Conservation (phyloP, 805 yeast species). For the Yarrowia keelungensis region DNA sequence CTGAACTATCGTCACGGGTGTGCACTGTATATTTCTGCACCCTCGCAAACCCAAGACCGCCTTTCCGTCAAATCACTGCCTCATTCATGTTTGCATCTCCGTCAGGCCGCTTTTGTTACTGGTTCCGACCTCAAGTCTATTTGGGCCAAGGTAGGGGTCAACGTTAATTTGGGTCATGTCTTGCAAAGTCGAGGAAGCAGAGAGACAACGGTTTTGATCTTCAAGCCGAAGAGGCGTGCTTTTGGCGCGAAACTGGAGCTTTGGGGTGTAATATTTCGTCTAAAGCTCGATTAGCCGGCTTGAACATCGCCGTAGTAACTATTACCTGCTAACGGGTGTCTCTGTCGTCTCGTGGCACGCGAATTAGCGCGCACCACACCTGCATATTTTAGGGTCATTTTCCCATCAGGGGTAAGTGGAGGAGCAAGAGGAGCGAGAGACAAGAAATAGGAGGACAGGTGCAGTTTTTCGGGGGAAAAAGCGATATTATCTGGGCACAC, state of each 20-base stretch:
- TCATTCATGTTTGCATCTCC: neutral
- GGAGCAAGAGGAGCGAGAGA: neutral
- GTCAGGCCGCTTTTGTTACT: constrained; percentile 23
- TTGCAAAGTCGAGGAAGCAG: neutral
- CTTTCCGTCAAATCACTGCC: neutral
- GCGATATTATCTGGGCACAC: constrained; percentile 5
- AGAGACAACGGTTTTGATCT: constrained; percentile 1
- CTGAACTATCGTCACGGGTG: too few relatives aligned
- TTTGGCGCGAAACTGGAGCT: too few relatives aligned
- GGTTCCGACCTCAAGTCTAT: constrained; percentile 26
- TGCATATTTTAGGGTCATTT: constrained; percentile 12
- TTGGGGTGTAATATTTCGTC: too few relatives aligned
- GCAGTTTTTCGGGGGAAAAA: too few relatives aligned
- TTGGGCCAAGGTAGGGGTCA: constrained; percentile 18
- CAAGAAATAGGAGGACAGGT: neutral
- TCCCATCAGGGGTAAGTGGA: constrained; percentile 26
- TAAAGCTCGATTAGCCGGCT: neutral
- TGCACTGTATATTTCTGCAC: constrained; percentile 2
- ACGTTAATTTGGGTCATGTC: constrained; percentile 12
- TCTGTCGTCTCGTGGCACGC: constrained; percentile 1
- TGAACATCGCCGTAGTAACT: neutral
- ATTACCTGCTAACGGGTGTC: neutral
- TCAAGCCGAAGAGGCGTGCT: neutral
- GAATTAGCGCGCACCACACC: constrained; percentile 20
- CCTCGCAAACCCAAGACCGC: too few relatives aligned